Percentiles rank a stretch among this genome's conserved stretches.
Evolutionary conservation across 129 eudicot genomes (phyloP).

Genomic region (Artemisia annua): DNA sequence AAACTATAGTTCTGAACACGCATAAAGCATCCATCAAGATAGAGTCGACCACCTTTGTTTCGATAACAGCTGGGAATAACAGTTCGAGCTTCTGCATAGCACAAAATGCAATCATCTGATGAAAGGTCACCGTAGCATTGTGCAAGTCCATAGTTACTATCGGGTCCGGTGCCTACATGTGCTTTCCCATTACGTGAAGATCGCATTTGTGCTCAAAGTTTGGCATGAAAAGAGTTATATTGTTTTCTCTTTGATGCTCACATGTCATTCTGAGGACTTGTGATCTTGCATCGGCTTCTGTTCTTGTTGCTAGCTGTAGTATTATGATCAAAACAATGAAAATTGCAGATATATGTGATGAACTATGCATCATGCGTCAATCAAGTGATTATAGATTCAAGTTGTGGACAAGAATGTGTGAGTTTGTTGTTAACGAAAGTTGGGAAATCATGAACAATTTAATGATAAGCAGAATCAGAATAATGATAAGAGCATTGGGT

Average conservation of each 20-base stretch:
- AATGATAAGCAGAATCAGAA: too few relatives aligned
- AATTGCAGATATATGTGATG: constrained; percentile 12
- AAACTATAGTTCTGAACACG: too few relatives aligned
- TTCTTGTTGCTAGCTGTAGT: constrained; percentile 27
- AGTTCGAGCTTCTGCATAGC: constrained; percentile 70
- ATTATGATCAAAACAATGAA: constrained; percentile 16
- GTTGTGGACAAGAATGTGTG: not conserved
- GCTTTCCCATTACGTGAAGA: constrained; percentile 49
- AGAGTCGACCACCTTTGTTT: too few relatives aligned
- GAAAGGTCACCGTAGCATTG: constrained; percentile 88
- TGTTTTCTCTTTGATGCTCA: constrained; percentile 38
- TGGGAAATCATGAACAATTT: too few relatives aligned
- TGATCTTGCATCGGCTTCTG: constrained; percentile 56
- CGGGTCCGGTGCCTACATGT: constrained; percentile 46
- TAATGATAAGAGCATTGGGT: too few relatives aligned
- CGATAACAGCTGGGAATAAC: not conserved
- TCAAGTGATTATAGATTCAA: not conserved
- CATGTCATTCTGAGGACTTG: constrained; percentile 41
- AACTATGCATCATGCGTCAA: constrained; percentile 24
- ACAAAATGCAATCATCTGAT: constrained; percentile 55
- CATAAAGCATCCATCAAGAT: too few relatives aligned
- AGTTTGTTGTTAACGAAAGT: too few relatives aligned
- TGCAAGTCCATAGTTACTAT: constrained; percentile 50
- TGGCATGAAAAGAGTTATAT: constrained; percentile 40
- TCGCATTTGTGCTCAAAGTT: constrained; percentile 53